Evolutionary conservation across 495 filamentous ascomycete genomes (phyloP), one percentile per base, ranked within the genome.

Genomic region (Ascodesmis nigricans): DNA sequence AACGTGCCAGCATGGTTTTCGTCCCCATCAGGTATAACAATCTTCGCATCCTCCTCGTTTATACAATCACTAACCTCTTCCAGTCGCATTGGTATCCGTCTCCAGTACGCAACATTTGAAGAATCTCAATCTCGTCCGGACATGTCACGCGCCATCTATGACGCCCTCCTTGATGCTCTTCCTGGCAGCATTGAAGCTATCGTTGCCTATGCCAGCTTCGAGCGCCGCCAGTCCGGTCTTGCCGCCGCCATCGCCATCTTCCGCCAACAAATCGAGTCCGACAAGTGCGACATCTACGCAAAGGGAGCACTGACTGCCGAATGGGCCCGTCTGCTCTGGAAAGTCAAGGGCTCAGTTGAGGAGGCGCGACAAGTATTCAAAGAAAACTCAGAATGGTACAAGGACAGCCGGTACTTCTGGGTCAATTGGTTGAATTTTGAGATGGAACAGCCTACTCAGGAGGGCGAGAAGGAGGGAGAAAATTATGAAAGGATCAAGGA

Each of bases 81-180:
- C 19, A 50, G 67, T 43, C 53, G 73, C 44, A 78, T 82, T 2
- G 69, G 69, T 2, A 68, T 90, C 34, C 75, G 87, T 17, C 63
- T 92, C 17, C 76, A 90, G 46, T 99, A 81, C 54, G 84, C 90
- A 6, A 79, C 79, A 42, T 95, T 93, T 42, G 87, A 99, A 47
- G 87, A 95, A 54, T 71, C 75, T 53, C 66, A 64, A 18, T 77
- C 67, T 19, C 67, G 79, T 15, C 53, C 76, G 25, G 75, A 78
- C 36, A 63, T 90, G 16, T 77, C 90, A 3, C 67, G 69, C 41
- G 82, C 75, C 33, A 79, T 95, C 36, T 75, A 91, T 43, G 63
- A 73, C 18, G 73, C 80, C 1, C 73, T 99, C 28, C 63, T 99
- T 15, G 47, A 50, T 31, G 38, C 37, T 8, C 41, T 71, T 28